A percentile compares a stretch with the other conserved stretches of the same genome.
Conservation (phyloP, 139 green algal species). For the Volvox africanus region DNA sequence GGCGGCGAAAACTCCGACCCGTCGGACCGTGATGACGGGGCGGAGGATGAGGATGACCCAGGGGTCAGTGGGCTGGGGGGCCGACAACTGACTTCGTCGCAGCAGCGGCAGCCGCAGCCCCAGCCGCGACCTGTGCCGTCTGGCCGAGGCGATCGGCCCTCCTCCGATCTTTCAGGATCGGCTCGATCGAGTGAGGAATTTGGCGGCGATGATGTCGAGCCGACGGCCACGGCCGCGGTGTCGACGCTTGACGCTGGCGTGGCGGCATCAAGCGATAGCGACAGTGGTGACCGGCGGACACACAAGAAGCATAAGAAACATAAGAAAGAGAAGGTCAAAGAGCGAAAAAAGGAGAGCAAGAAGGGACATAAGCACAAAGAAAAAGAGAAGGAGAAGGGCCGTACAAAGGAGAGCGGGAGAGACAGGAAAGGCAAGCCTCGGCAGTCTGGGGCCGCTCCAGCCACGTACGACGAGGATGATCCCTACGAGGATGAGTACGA, state of each 20-base stretch:
- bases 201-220: neutral
- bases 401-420: neutral
- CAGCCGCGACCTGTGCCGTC: neutral
- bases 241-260: neutral
- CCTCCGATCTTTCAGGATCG: neutral
- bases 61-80: neutral
- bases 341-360: conserved; percentile 22
- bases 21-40: neutral
- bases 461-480: neutral
- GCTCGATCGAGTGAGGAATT: neutral
- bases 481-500: conserved; percentile 12
- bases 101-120: neutral
- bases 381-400: conserved; percentile 14
- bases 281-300: neutral
- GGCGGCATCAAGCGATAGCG: neutral
- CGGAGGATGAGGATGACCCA: neutral
- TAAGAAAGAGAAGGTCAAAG: conserved; percentile 30
- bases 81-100: neutral
- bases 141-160: neutral
- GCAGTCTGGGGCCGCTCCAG: neutral
- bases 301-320: conserved; percentile 19
- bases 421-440: neutral
- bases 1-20: no score
- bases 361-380: conserved; percentile 9
- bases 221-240: neutral